These are phyloP conservation scores for Citrullus colocynthis DNA, from an alignment of 306 rosid species.

Conservation along the genomic window DNA sequence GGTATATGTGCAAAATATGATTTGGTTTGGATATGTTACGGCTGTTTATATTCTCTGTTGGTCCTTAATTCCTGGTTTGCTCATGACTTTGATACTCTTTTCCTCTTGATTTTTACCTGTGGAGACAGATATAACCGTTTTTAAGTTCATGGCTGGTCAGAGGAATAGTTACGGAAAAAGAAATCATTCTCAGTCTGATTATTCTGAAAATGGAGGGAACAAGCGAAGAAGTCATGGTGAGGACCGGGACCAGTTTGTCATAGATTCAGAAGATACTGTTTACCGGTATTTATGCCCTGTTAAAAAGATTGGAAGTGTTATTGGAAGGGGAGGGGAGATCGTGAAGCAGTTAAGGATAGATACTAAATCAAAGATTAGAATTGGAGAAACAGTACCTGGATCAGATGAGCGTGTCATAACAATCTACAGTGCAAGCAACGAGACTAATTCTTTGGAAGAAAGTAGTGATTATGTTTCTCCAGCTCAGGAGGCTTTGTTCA, in stretches of 20 bases:
- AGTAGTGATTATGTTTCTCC: constrained; percentile 47
- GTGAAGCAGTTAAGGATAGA: constrained; percentile 83
- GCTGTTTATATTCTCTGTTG: background rate
- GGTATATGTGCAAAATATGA: background rate
- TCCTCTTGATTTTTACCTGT: background rate
- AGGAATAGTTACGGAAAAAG: constrained; percentile 69
- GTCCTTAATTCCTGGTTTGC: background rate
- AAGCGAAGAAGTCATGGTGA: constrained; percentile 72
- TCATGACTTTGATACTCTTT: background rate
- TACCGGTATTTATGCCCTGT: constrained; percentile 70
- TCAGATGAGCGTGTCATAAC: constrained; percentile 81
- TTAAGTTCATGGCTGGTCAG: constrained; percentile 54
- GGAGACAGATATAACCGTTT: constrained; percentile 8
- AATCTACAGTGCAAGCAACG: constrained; percentile 58
- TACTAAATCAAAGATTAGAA: constrained; percentile 82
- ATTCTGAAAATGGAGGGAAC: constrained; percentile 51
- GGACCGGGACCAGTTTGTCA: constrained; percentile 79
- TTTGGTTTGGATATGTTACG: background rate
- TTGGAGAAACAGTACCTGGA: constrained; percentile 83
- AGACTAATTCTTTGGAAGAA: constrained; percentile 58
- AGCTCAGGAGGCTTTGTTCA: constrained; percentile 80
- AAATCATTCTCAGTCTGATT: constrained; percentile 50
- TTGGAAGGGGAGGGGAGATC: constrained; percentile 98
- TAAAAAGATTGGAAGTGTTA: constrained; percentile 85
- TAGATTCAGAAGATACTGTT: constrained; percentile 71